phyloP scores from a whole-genome alignment of 768 basidiomycete species.

The Boletus subparvulus region DNA sequence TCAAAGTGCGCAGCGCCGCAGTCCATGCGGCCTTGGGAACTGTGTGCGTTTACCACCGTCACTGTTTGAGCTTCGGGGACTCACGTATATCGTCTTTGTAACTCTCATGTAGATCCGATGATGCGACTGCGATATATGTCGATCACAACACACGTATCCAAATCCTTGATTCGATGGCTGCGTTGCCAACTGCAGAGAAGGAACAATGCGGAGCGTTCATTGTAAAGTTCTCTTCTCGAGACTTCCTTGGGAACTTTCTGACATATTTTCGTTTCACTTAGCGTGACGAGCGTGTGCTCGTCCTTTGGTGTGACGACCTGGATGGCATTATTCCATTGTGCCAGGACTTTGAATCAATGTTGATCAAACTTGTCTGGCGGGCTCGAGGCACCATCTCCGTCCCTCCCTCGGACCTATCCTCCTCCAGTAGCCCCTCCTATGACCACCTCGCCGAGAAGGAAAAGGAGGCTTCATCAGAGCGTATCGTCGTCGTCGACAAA shows the following conservation, averaged over 20 bases:
- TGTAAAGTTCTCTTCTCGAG: constrained; percentile 40
- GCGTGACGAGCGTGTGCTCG: constrained; percentile 81
- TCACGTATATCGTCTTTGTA: background rate
- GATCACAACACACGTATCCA: constrained; percentile 85
- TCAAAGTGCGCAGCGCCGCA: constrained; percentile 77
- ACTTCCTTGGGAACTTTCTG: background rate
- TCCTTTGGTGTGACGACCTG: constrained; percentile 84
- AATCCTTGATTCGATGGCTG: constrained; percentile 67
- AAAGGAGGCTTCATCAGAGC: constrained; percentile 20
- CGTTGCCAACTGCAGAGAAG: constrained; percentile 78
- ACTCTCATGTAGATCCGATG: constrained; percentile 46
- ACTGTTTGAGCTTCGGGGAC: background rate
- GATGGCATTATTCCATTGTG: constrained; percentile 77
- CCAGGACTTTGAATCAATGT: constrained; percentile 68
- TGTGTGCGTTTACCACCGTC: constrained; percentile 46
- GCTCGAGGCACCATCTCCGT: constrained; percentile 38
- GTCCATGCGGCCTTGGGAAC: constrained; percentile 75
- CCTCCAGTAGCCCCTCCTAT: constrained; percentile 51
- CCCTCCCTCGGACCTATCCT: constrained; percentile 38
- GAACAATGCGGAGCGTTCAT: constrained; percentile 91
- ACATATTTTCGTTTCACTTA: constrained; percentile 26
- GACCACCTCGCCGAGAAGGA: constrained; percentile 55
- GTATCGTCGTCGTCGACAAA: constrained; percentile 6
- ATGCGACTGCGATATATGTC: constrained; percentile 63
- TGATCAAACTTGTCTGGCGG: constrained; percentile 82